Evolutionary conservation across 169 alveolate genomes (phyloP).

Genomic region (Cyclospora cayetanensis): DNA sequence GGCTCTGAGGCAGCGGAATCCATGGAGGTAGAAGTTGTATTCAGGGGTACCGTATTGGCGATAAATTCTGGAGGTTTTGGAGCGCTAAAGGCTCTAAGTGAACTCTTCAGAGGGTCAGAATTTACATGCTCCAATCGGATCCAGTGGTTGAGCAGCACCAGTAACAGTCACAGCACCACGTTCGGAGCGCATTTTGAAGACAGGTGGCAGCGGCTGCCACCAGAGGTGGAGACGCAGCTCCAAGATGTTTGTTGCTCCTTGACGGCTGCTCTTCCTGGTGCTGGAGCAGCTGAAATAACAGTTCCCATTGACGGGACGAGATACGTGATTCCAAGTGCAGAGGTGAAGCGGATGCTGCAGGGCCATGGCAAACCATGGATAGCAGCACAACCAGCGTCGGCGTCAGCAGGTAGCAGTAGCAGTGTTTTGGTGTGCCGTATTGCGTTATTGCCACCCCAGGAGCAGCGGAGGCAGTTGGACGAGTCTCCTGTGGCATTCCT

Average conservation of each 20-base stretch:
- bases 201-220: neutral
- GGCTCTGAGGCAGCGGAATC: too few species aligned
- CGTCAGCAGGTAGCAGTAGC: neutral
- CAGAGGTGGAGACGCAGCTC: neutral
- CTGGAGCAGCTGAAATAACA: neutral
- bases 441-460: neutral
- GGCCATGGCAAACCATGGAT: neutral
- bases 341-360: neutral
- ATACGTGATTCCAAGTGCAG: neutral
- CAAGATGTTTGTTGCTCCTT: neutral
- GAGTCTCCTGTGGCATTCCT: too few species aligned
- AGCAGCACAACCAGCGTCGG: slow-evolving; percentile 11
- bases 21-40: too few species aligned
- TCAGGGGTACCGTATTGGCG: neutral
- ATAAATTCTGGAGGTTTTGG: neutral
- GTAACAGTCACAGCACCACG: neutral
- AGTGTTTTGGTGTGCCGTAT: neutral
- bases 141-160: neutral
- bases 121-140: neutral
- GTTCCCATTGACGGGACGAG: neutral
- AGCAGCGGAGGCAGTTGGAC: too few species aligned
- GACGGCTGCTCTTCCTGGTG: neutral
- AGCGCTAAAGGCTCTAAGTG: neutral
- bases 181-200: neutral
- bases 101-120: neutral